Evolutionary conservation across 2,329 filamentous ascomycete genomes (phyloP), one percentile per base, ranked within the genome.

Genomic region (Calonectria naviculata): DNA sequence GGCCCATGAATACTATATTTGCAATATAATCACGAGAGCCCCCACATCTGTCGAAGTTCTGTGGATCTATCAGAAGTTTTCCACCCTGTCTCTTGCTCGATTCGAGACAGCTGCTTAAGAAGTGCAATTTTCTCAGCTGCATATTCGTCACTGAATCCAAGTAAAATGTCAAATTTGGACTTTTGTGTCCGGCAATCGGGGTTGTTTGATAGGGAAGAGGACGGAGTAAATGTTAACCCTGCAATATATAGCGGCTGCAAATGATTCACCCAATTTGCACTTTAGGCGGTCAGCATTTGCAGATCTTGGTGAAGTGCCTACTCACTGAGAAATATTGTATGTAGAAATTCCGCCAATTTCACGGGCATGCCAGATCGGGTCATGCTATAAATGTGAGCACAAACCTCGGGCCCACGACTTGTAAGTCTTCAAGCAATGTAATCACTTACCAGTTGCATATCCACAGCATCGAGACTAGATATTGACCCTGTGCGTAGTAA

Each of bases 261-360:
- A 19, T 56, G 52, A 26, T 56, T 56, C 3, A 56, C 52, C 52
- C 52, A 56, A 2, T 56, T 56, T 38, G 52, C 52, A 26, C 52
- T 56, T n/a, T 24, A 34, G 19, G 5, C 2, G n/a, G 28, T 56
- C 9, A 56, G 29, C 3, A 24, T 36, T 24, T 15, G 9, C 29
- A 21, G 3, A 5, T 1, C 21, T 13, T 4, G 31, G 17, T 1
- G 17, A 5, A 6, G 12, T 8, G 5, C 29, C n/a, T 1, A 36
- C 52, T 56, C 12, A 56, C 52, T 38, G 52, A 9, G 52, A 56
- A 15, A 56, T 24, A 9, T 56, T 56, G 31, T 31, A 56, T 4
- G 31, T 56, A 1, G 52, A 56, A 24, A 56, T 56, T 21, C 52
- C 52, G 17, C 52, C 52, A 10, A 56, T 56, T 13, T 56, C 52